These are phyloP conservation scores for Apophysomyces elegans DNA, from an alignment of 371 early-diverging fungal species.

Conservation along the genomic window DNA sequence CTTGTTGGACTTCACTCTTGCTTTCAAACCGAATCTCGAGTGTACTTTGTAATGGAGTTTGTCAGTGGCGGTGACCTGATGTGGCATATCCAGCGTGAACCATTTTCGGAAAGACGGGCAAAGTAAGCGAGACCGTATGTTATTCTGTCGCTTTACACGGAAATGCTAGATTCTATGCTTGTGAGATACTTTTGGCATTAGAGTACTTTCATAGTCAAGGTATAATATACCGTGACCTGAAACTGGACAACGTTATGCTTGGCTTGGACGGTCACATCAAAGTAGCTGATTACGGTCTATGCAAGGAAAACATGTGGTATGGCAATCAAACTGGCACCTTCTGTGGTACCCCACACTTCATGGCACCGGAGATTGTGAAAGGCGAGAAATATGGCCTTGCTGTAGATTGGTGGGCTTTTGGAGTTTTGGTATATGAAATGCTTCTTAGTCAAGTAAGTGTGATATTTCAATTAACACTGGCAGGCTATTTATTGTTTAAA, in stretches of 20 bases:
- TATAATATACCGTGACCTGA: constrained; percentile 98
- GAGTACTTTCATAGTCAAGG: constrained; percentile 95
- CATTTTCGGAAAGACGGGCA: constrained; percentile 86
- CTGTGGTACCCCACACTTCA: constrained; percentile 99
- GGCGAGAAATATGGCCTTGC: constrained; percentile 92
- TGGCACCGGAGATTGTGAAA: constrained; percentile 98
- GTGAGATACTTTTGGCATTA: constrained; percentile 95
- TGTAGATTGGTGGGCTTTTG: constrained; percentile 99
- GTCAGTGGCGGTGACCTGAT: constrained; percentile 99
- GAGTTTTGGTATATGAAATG: constrained; percentile 98
- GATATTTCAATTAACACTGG: neutral
- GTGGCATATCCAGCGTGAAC: constrained; percentile 91
- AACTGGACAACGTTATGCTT: constrained; percentile 97
- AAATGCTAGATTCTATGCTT: constrained; percentile 83
- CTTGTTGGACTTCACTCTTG: constrained; percentile 95
- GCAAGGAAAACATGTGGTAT: constrained; percentile 93
- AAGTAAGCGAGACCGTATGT: constrained; percentile 42
- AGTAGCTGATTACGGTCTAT: constrained; percentile 98
- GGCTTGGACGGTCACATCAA: constrained; percentile 96
- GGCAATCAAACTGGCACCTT: constrained; percentile 88
- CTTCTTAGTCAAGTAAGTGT: constrained; percentile 71
- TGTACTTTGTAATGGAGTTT: constrained; percentile 99
- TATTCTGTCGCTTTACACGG: neutral
- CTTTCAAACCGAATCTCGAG: constrained; percentile 91
- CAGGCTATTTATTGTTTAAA: constrained; percentile 6